phyloP scores from a whole-genome alignment of 306 rosid genomes.

The barrel medic (Medicago truncatula) region DNA sequence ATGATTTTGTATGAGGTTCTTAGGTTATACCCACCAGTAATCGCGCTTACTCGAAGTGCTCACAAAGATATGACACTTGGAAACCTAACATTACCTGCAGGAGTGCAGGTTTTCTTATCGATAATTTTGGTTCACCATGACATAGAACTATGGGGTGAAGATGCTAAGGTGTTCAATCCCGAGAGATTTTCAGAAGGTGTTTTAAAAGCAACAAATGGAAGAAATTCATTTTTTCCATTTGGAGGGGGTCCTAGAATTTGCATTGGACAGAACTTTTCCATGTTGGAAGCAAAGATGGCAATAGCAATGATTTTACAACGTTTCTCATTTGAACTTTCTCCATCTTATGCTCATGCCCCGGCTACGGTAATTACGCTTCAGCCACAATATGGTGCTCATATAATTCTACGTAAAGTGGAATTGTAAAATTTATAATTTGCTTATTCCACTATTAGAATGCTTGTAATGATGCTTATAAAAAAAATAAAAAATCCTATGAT shows the following conservation, averaged over 20 bases:
- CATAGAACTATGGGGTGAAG: conserved; percentile 44
- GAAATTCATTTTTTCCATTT: conserved; percentile 42
- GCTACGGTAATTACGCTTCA: not conserved
- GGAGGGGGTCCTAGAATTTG: conserved; percentile 53
- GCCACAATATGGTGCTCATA: conserved; percentile 57
- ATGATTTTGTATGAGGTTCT: conserved; percentile 74
- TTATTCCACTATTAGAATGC: not conserved
- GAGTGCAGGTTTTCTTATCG: not conserved
- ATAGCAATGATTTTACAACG: conserved; percentile 55
- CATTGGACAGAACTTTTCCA: conserved; percentile 49
- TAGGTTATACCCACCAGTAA: conserved; percentile 55
- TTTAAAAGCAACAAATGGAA: conserved; percentile 42
- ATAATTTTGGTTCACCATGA: conserved; percentile 45
- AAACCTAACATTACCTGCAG: not conserved
- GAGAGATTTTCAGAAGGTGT: conserved; percentile 57
- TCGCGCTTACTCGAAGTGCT: not conserved
- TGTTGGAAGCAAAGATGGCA: conserved; percentile 56
- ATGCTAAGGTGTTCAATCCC: conserved; percentile 52
- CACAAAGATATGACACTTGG: conserved; percentile 40
- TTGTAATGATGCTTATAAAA: too few species aligned
- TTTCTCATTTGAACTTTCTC: conserved; percentile 58
- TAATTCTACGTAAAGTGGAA: conserved; percentile 30
- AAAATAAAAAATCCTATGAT: too few species aligned
- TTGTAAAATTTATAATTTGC: not conserved
- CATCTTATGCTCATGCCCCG: conserved; percentile 55